phyloP scores from a whole-genome alignment of 345 rosid genomes.

The Physaria fendleri region DNA sequence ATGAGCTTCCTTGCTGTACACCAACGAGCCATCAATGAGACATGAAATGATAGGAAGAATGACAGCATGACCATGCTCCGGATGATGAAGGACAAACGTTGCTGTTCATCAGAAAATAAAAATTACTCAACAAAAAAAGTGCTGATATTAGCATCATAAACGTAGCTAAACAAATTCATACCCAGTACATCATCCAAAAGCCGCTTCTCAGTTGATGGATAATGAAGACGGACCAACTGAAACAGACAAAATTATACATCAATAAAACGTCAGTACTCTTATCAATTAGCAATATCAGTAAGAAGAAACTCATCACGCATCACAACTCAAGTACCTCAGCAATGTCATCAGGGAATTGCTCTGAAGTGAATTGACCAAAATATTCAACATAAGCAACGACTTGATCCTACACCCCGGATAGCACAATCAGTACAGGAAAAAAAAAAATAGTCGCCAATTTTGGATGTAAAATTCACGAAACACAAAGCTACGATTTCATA shows the following conservation, averaged over 20 bases:
- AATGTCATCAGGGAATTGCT: constrained; percentile 83
- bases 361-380: constrained; percentile 85
- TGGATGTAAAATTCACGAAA: too few species aligned
- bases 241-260: constrained; percentile 15
- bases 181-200: constrained; percentile 94
- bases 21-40: constrained; percentile 79
- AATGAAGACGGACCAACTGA: constrained; percentile 78
- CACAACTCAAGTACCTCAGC: constrained; percentile 57
- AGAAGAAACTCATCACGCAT: not conserved
- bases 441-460: too few species aligned
- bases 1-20: constrained; percentile 62
- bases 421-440: constrained; percentile 11
- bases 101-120: constrained; percentile 48
- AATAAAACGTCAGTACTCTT: constrained; percentile 3
- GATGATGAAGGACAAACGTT: constrained; percentile 94
- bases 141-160: not conserved
- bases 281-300: too few species aligned
- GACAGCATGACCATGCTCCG: constrained; percentile 96
- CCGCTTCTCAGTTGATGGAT: constrained; percentile 73
- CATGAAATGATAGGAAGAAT: constrained; percentile 92
- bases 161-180: constrained; percentile 28
- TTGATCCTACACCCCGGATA: constrained; percentile 54
- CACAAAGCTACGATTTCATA: too few species aligned
- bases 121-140: constrained; percentile 2
- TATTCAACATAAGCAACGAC: constrained; percentile 86